phyloP scores from a whole-genome alignment of 2,329 filamentous ascomycete genomes.

The Xenoacremonium recifei region DNA sequence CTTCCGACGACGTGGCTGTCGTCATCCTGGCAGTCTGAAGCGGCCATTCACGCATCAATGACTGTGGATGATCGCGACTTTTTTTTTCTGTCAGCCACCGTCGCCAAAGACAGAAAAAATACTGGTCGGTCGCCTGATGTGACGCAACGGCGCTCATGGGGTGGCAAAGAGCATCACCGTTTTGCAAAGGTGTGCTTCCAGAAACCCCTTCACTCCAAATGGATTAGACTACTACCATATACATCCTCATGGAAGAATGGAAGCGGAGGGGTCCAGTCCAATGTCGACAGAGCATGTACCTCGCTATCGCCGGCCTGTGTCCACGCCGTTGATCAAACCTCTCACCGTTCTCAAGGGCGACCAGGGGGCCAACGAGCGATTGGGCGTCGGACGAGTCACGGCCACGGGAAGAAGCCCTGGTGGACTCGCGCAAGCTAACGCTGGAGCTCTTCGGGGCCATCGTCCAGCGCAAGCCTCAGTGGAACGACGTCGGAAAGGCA shows the following conservation, averaged over 20 bases:
- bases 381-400: slow-evolving; percentile 12
- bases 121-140: slow-evolving; percentile 17
- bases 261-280: slow-evolving; percentile 5
- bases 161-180: slow-evolving; percentile 12
- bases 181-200: slow-evolving; percentile 27
- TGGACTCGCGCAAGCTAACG: slow-evolving; percentile 12
- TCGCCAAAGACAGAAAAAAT: background rate
- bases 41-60: too few species aligned
- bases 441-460: slow-evolving; percentile 17
- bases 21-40: too few species aligned
- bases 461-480: slow-evolving; percentile 13
- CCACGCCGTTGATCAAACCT: slow-evolving; percentile 20
- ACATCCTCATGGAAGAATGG: slow-evolving; percentile 11
- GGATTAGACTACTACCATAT: too few species aligned
- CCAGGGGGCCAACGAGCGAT: slow-evolving; percentile 16
- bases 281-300: background rate
- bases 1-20: too few species aligned
- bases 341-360: slow-evolving; percentile 18
- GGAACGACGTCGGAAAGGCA: slow-evolving; percentile 9
- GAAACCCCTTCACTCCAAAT: slow-evolving; percentile 18
- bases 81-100: slow-evolving; percentile 6
- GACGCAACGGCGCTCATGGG: slow-evolving; percentile 17
- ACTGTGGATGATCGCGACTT: too few species aligned
- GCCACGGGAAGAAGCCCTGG: slow-evolving; percentile 13
- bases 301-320: slow-evolving; percentile 2